Evolutionary conservation across 1,284 basidiomycete species (phyloP).

Genomic region (Mycosarcoma maydis): DNA sequence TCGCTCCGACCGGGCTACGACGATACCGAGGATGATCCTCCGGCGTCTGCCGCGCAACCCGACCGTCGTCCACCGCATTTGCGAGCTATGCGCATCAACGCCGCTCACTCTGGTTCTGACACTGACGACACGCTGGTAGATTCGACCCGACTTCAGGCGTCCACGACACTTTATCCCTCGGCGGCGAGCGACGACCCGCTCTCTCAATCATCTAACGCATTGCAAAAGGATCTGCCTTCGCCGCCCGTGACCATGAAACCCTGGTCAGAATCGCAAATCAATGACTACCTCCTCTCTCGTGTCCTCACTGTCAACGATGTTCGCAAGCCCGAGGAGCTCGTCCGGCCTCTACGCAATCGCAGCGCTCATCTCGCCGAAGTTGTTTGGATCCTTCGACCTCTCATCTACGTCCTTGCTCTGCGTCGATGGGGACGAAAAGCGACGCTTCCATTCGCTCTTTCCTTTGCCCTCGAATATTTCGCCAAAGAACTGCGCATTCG

Average conservation of each 20-base stretch:
- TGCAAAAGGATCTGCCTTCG: slow-evolving; percentile 22
- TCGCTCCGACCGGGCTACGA: slow-evolving; percentile 49
- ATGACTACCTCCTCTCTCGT: slow-evolving; percentile 62
- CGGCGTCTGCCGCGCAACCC: slow-evolving; percentile 2
- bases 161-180: slow-evolving; percentile 24
- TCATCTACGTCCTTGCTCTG: slow-evolving; percentile 60
- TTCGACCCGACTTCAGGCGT: slow-evolving; percentile 31
- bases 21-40: slow-evolving; percentile 4
- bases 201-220: not conserved
- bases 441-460: slow-evolving; percentile 52
- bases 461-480: slow-evolving; percentile 53
- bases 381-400: slow-evolving; percentile 58
- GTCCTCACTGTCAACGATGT: slow-evolving; percentile 63
- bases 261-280: slow-evolving; percentile 58
- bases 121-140: slow-evolving; percentile 60
- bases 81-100: slow-evolving; percentile 34
- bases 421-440: slow-evolving; percentile 53
- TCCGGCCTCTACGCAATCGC: slow-evolving; percentile 42
- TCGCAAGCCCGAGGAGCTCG: slow-evolving; percentile 55
- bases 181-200: not conserved
- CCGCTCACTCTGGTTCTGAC: slow-evolving; percentile 45
- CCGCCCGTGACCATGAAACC: slow-evolving; percentile 31
- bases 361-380: slow-evolving; percentile 46
- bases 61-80: slow-evolving; percentile 34
- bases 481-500: slow-evolving; percentile 51